These are phyloP conservation scores for Deakozyma indianensis DNA, from an alignment of 805 yeast species.

Conservation along the genomic window DNA sequence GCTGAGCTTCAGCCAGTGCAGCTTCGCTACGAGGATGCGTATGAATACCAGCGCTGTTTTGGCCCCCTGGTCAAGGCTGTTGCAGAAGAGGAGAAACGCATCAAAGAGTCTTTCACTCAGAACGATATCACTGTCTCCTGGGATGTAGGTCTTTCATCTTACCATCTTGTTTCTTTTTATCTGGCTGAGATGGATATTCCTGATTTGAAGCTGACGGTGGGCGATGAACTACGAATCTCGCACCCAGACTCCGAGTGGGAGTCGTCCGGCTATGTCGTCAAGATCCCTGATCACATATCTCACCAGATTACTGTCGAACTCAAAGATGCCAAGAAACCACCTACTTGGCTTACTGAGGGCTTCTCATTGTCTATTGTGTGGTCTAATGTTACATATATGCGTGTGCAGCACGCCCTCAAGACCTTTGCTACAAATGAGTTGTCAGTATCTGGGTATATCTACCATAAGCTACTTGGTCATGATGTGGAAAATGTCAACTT, in stretches of 20 bases:
- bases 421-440: slow-evolving; percentile 54
- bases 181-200: slow-evolving; percentile 53
- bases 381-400: slow-evolving; percentile 69
- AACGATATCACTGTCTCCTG: slow-evolving; percentile 61
- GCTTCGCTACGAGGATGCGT: slow-evolving; percentile 68
- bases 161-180: slow-evolving; percentile 54
- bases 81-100: slow-evolving; percentile 57
- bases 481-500: slow-evolving; percentile 51
- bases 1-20: slow-evolving; percentile 55
- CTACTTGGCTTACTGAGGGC: slow-evolving; percentile 44
- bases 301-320: slow-evolving; percentile 66
- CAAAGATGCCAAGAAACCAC: slow-evolving; percentile 27
- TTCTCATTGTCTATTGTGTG: slow-evolving; percentile 81
- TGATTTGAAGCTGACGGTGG: slow-evolving; percentile 60
- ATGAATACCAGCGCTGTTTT: slow-evolving; percentile 70
- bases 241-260: slow-evolving; percentile 58
- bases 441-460: slow-evolving; percentile 60
- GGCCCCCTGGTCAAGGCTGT: slow-evolving; percentile 75
- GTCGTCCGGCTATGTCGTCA: slow-evolving; percentile 54
- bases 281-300: slow-evolving; percentile 49
- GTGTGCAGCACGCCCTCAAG: slow-evolving; percentile 72
- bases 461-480: slow-evolving; percentile 69
- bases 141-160: slow-evolving; percentile 52
- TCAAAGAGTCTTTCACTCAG: slow-evolving; percentile 65
- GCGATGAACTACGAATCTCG: slow-evolving; percentile 65